Evolutionary conservation across 495 filamentous ascomycete genomes (phyloP).

Genomic region (Barbatosphaeria neglecta): DNA sequence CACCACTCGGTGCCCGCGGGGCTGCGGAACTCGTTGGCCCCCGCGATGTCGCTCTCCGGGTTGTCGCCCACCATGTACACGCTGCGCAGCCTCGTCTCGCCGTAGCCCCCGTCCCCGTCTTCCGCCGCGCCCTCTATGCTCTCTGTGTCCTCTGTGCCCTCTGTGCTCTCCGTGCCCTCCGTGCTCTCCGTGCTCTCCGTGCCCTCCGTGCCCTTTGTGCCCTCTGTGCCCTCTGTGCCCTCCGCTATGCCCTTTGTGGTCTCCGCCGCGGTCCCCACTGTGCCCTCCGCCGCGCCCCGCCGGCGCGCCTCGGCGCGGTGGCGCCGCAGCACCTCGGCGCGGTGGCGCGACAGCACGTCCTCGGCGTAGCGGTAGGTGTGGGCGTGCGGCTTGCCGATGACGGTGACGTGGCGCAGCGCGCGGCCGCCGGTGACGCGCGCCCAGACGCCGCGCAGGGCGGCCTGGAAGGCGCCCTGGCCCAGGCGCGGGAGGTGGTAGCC

Average conservation of each 20-base stretch:
- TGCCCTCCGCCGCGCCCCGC: too few species aligned
- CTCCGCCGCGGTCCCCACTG: too few species aligned
- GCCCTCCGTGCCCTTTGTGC: too few species aligned
- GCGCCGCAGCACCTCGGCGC: conserved; percentile 32
- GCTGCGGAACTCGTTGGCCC: conserved; percentile 70
- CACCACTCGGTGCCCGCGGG: conserved; percentile 59
- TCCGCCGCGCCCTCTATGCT: too few species aligned
- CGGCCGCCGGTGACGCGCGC: conserved; percentile 52
- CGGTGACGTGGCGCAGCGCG: conserved; percentile 43
- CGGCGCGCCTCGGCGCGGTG: too few species aligned
- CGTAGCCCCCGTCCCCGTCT: conserved; percentile 9
- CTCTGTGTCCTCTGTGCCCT: too few species aligned
- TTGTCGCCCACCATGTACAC: conserved; percentile 99
- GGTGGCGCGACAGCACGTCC: conserved; percentile 49
- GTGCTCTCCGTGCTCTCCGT: too few species aligned
- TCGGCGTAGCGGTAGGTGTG: conserved; percentile 80
- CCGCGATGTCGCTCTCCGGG: conserved; percentile 79
- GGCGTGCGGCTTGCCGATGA: conserved; percentile 76
- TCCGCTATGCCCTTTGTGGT: too few species aligned
- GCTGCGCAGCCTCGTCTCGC: conserved; percentile 32
- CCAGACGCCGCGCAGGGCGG: conserved; percentile 72
- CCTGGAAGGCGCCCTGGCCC: conserved; percentile 85
- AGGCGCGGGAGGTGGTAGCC: conserved; percentile 75
- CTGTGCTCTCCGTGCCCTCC: too few species aligned
- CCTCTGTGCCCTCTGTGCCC: too few species aligned